Conservation (phyloP, 441 rosid species). For the Euphorbia schlechtendalii region DNA sequence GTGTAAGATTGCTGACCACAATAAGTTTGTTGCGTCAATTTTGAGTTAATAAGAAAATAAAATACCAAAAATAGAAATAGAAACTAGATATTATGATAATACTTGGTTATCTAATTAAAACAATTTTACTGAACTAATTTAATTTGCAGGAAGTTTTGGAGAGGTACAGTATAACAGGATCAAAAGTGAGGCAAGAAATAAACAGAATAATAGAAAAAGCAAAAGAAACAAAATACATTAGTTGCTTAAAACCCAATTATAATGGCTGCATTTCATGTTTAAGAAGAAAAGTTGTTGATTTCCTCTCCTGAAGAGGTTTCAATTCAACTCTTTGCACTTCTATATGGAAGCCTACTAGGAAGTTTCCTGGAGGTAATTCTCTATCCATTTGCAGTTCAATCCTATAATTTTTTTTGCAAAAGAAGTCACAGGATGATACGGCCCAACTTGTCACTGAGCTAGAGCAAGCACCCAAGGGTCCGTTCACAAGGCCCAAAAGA, state of each 20-base stretch:
- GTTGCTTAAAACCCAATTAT: constrained; percentile 22
- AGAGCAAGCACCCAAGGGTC: too few relatives aligned
- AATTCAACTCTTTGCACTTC: constrained; percentile 33
- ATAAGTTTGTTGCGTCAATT: not conserved
- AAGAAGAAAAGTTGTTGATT: constrained; percentile 24
- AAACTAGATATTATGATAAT: not conserved
- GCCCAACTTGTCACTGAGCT: too few relatives aligned
- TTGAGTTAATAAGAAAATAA: not conserved
- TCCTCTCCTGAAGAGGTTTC: constrained; percentile 30
- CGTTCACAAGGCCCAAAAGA: too few relatives aligned
- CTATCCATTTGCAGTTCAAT: too few relatives aligned
- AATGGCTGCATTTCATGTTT: constrained; percentile 32
- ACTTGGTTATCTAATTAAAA: not conserved
- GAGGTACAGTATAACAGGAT: constrained; percentile 20
- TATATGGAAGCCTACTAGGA: constrained; percentile 35
- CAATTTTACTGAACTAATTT: too few relatives aligned
- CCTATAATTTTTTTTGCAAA: too few relatives aligned
- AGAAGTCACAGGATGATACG: too few relatives aligned
- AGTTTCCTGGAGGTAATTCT: constrained; percentile 36
- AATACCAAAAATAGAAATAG: not conserved
- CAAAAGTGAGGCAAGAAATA: constrained; percentile 31
- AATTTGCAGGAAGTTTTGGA: constrained; percentile 41
- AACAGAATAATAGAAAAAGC: constrained; percentile 23
- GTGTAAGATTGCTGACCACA: not conserved
- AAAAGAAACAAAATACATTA: constrained; percentile 21